Percentiles rank a stretch among this genome's conserved stretches.
Evolutionary conservation across 805 yeast species (phyloP).

Genomic region (Yarrowia sp.): DNA sequence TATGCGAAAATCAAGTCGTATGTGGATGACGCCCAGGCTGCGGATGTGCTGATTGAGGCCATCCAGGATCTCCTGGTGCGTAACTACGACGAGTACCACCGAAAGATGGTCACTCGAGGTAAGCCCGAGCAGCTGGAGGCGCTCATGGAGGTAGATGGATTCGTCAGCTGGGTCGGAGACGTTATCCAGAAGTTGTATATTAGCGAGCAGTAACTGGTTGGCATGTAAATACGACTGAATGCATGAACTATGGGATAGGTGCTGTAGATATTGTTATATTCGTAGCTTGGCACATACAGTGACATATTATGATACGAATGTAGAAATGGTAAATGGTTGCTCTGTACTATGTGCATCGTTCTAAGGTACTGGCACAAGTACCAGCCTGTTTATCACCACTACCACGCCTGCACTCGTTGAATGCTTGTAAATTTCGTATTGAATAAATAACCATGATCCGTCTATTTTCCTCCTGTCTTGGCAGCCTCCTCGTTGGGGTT

Average conservation of each 20-base stretch:
- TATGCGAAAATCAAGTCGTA: conserved; percentile 52
- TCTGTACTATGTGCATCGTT: too few species aligned
- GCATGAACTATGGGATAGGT: neutral
- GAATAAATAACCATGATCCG: neutral
- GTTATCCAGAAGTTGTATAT: conserved; percentile 32
- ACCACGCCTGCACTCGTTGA: neutral
- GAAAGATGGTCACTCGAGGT: conserved; percentile 37
- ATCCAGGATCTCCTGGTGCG: conserved; percentile 59
- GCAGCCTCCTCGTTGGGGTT: conserved; percentile 67
- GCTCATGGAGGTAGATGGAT: conserved; percentile 63
- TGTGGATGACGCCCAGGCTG: conserved; percentile 54
- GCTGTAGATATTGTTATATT: neutral
- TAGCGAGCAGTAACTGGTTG: neutral
- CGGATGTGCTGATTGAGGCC: conserved; percentile 58
- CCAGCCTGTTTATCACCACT: too few species aligned
- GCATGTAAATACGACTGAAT: conserved; percentile 9
- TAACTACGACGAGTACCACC: conserved; percentile 56
- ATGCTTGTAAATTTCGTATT: neutral
- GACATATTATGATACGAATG: too few species aligned
- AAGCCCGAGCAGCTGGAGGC: conserved; percentile 43
- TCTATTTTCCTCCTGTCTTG: neutral
- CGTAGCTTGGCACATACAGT: too few species aligned
- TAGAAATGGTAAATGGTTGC: too few species aligned
- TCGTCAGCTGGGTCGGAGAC: conserved; percentile 51
- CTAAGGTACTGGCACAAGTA: too few species aligned